Percentiles rank a stretch among this genome's conserved stretches.
phyloP scores from a whole-genome alignment of 495 filamentous ascomycete genomes.

The Trichoderma parareesei region DNA sequence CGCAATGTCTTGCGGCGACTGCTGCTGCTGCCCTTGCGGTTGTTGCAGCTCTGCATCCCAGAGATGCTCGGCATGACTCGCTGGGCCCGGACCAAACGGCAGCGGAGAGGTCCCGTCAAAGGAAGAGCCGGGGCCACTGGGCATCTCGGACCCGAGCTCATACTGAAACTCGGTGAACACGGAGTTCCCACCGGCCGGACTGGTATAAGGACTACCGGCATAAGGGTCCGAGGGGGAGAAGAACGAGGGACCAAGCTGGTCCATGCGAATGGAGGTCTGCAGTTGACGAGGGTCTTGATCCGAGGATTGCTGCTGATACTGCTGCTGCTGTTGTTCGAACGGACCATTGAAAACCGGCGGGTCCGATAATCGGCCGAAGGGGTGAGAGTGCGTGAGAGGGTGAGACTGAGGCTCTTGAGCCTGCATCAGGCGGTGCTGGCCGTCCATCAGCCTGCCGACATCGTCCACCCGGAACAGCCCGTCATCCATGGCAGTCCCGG shows the following conservation, averaged over 20 bases:
- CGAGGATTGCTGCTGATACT: not conserved
- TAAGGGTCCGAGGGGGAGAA: not conserved
- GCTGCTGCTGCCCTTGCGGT: not conserved
- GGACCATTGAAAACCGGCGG: not conserved
- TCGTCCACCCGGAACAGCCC: not conserved
- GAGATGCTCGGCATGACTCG: not conserved
- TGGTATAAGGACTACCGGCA: not conserved
- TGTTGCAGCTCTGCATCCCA: not conserved
- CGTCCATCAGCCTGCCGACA: not conserved
- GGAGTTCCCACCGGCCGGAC: not conserved
- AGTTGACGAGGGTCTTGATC: not conserved
- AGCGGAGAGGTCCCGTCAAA: not conserved
- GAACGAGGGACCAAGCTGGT: constrained; percentile 1
- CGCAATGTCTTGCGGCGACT: not conserved
- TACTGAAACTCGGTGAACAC: not conserved
- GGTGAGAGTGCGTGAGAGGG: not conserved
- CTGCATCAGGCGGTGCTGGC: not conserved
- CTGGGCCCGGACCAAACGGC: not conserved
- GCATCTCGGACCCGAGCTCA: not conserved
- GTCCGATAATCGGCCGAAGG: not conserved
- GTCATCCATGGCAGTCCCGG: not conserved
- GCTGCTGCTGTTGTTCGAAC: not conserved
- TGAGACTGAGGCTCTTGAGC: not conserved
- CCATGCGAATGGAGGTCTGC: not conserved
- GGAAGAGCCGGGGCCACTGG: not conserved